phyloP scores from a whole-genome alignment of 176 grass and related monocot genomes.

The Microstegium vimineum region DNA sequence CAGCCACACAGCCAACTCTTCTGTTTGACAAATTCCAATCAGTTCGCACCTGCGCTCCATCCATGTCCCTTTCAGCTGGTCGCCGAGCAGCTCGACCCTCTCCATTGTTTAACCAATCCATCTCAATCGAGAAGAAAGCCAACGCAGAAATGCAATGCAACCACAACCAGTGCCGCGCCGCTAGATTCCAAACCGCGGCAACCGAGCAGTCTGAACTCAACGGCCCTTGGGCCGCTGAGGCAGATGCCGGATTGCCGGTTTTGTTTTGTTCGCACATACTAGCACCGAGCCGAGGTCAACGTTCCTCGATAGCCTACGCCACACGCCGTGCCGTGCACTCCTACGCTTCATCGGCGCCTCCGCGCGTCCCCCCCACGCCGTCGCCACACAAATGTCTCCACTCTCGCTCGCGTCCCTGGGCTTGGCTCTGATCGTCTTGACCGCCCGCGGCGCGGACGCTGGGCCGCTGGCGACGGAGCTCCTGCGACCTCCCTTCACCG shows the following conservation, averaged over 20 bases:
- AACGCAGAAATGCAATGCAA: neutral
- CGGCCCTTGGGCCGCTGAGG: neutral
- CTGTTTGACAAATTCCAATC: constrained; percentile 6
- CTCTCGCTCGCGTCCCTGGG: constrained; percentile 13
- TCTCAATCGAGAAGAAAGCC: neutral
- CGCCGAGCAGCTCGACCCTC: neutral
- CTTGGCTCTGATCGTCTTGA: constrained; percentile 20
- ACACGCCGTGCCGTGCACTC: neutral
- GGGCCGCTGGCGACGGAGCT: constrained; percentile 30
- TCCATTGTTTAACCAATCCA: neutral
- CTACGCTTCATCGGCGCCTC: constrained; percentile 34
- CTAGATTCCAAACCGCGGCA: constrained; percentile 4
- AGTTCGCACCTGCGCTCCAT: neutral
- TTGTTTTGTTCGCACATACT: neutral
- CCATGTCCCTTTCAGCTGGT: neutral
- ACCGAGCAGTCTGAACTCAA: constrained; percentile 14
- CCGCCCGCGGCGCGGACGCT: constrained; percentile 1
- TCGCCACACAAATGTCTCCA: constrained; percentile 45
- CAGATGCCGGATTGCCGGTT: too few relatives aligned
- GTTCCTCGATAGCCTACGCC: neutral
- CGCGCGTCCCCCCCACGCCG: neutral
- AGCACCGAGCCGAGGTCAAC: neutral
- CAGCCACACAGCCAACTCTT: neutral
- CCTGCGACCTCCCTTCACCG: constrained; percentile 52
- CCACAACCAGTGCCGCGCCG: neutral